Evolutionary conservation across 257 asterid genomes (phyloP), one percentile per base, ranked within the genome.

Genomic region (Primulina tabacum): DNA sequence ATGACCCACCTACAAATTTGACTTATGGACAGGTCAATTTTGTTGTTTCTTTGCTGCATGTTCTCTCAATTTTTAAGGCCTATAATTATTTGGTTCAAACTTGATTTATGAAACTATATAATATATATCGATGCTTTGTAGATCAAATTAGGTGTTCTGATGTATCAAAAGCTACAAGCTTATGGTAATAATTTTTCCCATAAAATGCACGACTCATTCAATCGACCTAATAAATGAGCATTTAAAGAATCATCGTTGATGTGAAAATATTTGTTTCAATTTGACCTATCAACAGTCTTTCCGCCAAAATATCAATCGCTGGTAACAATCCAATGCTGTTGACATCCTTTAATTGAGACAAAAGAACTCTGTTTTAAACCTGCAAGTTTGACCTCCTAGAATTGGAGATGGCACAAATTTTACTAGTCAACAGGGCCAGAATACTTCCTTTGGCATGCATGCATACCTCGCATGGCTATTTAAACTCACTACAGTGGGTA

Each of bases 1-100:
- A 90, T 65, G 83, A 92, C 68, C 98, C 98, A 64, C 92, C 96
- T 26, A 88, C 87, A 37, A 88, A 73, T 73, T 71, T 87, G 84
- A 90, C 89, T 16, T 92, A 92, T 71, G 88, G 82, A 65, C 89
- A 92, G 97, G 98, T 89, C 60, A 55, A 53, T 29, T 65, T 18
- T 30, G 30, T 5, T 71, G 30, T 70, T 32, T 66, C 26, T 40
- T 59, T 59, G 55, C 35, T 33, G 43, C 62, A 18, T 64, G n/a
- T 65, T 40, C n/a, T 47, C n/a, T 34, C 62, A 55, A 67, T 21
- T 47, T 59, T 38, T 60, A 26, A 29, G 33, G 28, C 53, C 34
- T 43, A 60, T 43, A 68, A 16, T 18, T 57, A 35, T 65, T 38
- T 74, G 64, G 30, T 35, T 34, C 18, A 12, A 14, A 47, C 14